Conservation (phyloP, 2,329 filamentous ascomycete genomes). For the Cytospora mali region DNA sequence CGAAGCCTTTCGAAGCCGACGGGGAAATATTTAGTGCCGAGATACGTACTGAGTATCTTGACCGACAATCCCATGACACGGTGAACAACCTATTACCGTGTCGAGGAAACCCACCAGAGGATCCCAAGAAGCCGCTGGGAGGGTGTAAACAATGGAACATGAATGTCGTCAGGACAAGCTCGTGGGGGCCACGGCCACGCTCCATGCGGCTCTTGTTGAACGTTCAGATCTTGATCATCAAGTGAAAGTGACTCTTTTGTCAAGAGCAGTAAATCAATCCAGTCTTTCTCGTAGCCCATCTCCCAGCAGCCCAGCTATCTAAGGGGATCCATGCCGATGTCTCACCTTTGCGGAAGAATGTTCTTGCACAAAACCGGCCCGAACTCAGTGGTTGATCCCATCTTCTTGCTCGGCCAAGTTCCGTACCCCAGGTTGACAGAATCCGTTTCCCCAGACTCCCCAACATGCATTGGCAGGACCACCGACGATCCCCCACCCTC, state of each 20-base stretch:
- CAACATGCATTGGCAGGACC: not conserved
- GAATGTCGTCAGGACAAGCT: not conserved
- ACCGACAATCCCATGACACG: not conserved
- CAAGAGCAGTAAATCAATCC: too few species aligned
- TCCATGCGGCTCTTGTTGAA: too few species aligned
- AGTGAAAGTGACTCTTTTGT: too few species aligned
- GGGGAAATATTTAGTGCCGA: not conserved
- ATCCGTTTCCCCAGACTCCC: slow-evolving; percentile 20
- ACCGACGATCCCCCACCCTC: not conserved
- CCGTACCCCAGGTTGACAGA: slow-evolving; percentile 22
- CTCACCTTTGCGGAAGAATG: not conserved
- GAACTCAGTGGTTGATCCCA: not conserved
- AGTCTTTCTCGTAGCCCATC: too few species aligned
- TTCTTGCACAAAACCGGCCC: not conserved
- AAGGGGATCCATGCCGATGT: not conserved
- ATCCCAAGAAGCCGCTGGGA: not conserved
- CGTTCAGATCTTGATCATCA: too few species aligned
- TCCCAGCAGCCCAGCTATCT: too few species aligned
- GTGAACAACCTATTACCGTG: not conserved
- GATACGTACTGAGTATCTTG: too few species aligned
- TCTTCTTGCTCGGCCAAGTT: slow-evolving; percentile 10
- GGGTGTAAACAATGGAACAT: not conserved
- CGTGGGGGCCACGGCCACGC: not conserved
- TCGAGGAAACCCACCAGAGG: not conserved
- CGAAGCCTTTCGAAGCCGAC: not conserved